A percentile compares a stretch with the other conserved stretches of the same genome.
Evolutionary conservation across 129 eudicot species (phyloP).

Genomic region (Heracleum sosnowskyi): DNA sequence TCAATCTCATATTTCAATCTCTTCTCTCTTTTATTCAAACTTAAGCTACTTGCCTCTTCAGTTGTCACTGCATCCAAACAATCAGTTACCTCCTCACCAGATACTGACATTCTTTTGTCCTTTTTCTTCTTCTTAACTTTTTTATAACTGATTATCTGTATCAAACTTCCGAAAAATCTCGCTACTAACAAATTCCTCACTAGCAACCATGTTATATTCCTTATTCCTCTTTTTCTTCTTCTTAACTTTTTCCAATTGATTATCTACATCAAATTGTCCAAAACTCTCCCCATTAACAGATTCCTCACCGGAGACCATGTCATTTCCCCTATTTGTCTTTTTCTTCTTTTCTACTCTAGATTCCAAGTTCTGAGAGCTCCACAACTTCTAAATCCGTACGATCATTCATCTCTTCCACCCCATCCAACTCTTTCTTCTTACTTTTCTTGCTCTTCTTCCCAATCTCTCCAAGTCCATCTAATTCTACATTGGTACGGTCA

Average conservation of each 20-base stretch:
- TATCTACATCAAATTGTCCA: no score
- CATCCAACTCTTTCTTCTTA: constrained; percentile 1
- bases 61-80: neutral
- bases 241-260: no score
- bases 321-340: constrained; percentile 5
- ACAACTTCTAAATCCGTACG: neutral
- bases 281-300: no score
- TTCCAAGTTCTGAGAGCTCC: neutral
- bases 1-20: constrained; percentile 8
- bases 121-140: constrained; percentile 2
- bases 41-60: neutral
- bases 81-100: neutral
- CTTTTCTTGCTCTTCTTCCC: constrained; percentile 16
- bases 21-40: constrained; percentile 3
- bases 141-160: constrained; percentile 14
- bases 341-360: neutral
- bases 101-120: constrained; percentile 1
- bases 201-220: neutral
- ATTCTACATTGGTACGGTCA: neutral
- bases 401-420: neutral
- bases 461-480: neutral
- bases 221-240: constrained; percentile 9
- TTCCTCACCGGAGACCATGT: neutral
- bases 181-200: neutral
- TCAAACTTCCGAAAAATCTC: constrained; percentile 7